Conservation (phyloP, 2,329 filamentous ascomycete genomes). For the Epichloe uncinata region DNA sequence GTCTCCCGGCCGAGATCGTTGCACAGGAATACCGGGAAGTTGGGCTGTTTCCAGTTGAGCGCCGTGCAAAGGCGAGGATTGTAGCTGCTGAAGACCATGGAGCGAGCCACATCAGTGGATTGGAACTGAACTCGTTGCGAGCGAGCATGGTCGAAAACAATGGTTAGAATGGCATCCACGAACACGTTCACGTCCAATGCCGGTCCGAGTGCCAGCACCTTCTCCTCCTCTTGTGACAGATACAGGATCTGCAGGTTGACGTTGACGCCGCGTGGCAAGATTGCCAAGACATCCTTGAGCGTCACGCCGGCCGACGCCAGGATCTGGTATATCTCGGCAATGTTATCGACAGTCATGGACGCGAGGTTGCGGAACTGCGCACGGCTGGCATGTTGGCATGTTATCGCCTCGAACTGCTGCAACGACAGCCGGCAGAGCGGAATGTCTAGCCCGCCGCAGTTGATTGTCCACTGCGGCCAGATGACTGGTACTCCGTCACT, state of each 20-base stretch:
- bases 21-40: conserved; percentile 90
- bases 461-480: conserved; percentile 73
- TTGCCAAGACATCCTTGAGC: conserved; percentile 59
- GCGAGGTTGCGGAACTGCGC: conserved; percentile 29
- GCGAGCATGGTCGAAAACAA: conserved; percentile 86
- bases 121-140: conserved; percentile 47
- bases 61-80: conserved; percentile 84
- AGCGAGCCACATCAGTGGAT: conserved; percentile 60
- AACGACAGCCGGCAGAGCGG: conserved; percentile 69
- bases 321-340: conserved; percentile 56
- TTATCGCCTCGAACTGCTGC: conserved; percentile 51
- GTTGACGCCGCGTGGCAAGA: conserved; percentile 68
- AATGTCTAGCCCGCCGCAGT: conserved; percentile 63
- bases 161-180: conserved; percentile 67
- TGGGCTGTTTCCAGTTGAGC: conserved; percentile 98
- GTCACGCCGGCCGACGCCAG: conserved; percentile 68
- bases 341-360: conserved; percentile 34
- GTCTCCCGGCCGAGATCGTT: conserved; percentile 70
- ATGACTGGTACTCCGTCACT: conserved; percentile 77
- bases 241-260: conserved; percentile 89
- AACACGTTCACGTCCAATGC: conserved; percentile 75
- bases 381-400: conserved; percentile 28
- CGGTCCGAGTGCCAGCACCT: conserved; percentile 53
- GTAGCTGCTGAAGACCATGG: conserved; percentile 88
- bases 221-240: conserved; percentile 63